Conservation (phyloP, 495 filamentous ascomycete species). For the Xeromyces bisporus region DNA sequence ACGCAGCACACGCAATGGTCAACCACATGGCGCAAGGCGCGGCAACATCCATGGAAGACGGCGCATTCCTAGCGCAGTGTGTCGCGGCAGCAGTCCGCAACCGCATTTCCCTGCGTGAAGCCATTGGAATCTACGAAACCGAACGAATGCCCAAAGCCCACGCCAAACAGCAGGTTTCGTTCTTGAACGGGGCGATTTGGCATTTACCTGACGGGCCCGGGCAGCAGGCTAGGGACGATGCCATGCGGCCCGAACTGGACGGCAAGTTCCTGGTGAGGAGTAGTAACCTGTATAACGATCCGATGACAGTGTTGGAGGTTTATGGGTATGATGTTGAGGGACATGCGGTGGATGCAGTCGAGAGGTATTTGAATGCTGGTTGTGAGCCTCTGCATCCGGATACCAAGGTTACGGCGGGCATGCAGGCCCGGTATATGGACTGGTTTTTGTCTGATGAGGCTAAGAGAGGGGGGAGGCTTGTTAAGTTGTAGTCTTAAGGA, state of each 20-base stretch:
- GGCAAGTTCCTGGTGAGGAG: conserved; percentile 11
- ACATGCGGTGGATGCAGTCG: conserved; percentile 2
- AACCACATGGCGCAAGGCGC: conserved; percentile 27
- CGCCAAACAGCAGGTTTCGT: conserved; percentile 14
- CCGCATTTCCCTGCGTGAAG: conserved; percentile 8
- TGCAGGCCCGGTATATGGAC: background rate
- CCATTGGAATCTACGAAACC: conserved; percentile 8
- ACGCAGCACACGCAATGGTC: conserved; percentile 33
- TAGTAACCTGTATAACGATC: conserved; percentile 27
- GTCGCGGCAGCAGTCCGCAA: conserved; percentile 7
- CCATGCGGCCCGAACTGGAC: conserved; percentile 14
- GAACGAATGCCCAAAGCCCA: conserved; percentile 15
- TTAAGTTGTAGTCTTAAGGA: too few relatives aligned
- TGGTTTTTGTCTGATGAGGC: background rate
- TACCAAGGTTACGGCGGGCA: background rate
- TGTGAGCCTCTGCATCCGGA: background rate
- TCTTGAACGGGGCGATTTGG: conserved; percentile 18
- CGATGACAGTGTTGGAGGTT: conserved; percentile 17
- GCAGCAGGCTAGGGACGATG: conserved; percentile 19
- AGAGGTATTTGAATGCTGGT: background rate
- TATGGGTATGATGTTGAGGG: conserved; percentile 21
- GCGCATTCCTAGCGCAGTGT: conserved; percentile 10
- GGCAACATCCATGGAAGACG: conserved; percentile 24
- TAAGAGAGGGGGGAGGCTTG: background rate
- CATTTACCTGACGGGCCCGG: conserved; percentile 23